Percentiles rank a stretch among this genome's conserved stretches.
phyloP scores from a whole-genome alignment of 805 yeast species.

The Sugiyamaella floridensis region DNA sequence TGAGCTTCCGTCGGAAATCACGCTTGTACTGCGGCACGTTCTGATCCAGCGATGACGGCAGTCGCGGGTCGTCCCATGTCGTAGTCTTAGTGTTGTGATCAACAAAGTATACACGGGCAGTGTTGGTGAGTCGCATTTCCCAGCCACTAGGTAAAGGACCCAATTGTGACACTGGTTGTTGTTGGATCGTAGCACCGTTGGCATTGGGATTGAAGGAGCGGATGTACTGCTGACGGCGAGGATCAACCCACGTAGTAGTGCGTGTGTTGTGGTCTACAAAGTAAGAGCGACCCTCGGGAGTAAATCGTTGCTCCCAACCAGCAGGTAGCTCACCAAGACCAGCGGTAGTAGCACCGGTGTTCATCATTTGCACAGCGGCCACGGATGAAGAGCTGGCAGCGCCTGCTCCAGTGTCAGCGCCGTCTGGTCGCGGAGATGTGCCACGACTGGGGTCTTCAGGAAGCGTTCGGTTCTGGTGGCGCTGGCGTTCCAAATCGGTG shows the following conservation, averaged over 20 bases:
- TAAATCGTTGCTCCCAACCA: conserved; percentile 98
- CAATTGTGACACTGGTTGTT: conserved; percentile 94
- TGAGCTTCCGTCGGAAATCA: conserved; percentile 95
- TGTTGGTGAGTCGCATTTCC: conserved; percentile 99
- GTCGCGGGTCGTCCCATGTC: conserved; percentile 99
- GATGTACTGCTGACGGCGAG: conserved; percentile 96
- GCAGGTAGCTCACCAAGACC: conserved; percentile 96
- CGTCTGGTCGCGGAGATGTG: conserved; percentile 22
- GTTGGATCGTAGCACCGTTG: conserved; percentile 81
- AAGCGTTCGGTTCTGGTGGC: conserved; percentile 82
- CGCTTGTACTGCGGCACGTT: conserved; percentile 99
- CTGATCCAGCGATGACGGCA: conserved; percentile 95
- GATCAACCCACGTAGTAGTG: conserved; percentile 99
- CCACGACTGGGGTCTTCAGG: conserved; percentile 50
- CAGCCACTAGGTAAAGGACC: conserved; percentile 98
- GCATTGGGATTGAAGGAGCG: conserved; percentile 79
- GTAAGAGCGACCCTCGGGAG: conserved; percentile 97
- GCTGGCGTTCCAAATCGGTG: conserved; percentile 83
- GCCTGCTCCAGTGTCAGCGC: conserved; percentile 29
- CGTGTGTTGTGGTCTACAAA: conserved; percentile 99
- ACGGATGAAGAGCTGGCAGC: conserved; percentile 41
- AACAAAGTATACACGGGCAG: conserved; percentile 96
- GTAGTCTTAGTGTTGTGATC: conserved; percentile 99
- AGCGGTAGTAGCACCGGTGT: conserved; percentile 83
- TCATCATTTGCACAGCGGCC: conserved; percentile 40